A percentile compares a stretch with the other conserved stretches of the same genome.
These are phyloP conservation scores for Fusarium nematophilum DNA, from an alignment of 2,329 filamentous ascomycete species.

Conservation along the genomic window DNA sequence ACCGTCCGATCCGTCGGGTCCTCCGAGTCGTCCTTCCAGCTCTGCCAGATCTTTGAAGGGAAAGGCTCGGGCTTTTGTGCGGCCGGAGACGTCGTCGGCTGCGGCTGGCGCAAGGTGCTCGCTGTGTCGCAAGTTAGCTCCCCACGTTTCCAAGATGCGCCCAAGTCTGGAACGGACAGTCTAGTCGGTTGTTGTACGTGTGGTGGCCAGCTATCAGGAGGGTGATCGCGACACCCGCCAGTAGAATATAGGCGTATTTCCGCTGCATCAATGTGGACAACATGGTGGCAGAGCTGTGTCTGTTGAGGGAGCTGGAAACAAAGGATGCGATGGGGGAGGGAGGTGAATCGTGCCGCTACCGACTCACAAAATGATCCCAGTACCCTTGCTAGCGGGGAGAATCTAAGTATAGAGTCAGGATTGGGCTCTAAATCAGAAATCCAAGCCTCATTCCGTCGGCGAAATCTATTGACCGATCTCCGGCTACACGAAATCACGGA, in stretches of 20 bases:
- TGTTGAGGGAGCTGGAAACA: not conserved
- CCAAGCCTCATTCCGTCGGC: too few species aligned
- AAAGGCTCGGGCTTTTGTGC: constrained; percentile 12
- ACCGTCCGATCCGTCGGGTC: constrained; percentile 42
- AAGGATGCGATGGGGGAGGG: not conserved
- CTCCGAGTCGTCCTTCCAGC: constrained; percentile 46
- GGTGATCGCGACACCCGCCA: constrained; percentile 8
- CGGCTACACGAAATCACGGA: too few species aligned
- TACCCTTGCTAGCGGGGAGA: too few species aligned
- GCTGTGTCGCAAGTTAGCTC: constrained; percentile 13
- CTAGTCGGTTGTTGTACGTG: constrained; percentile 14
- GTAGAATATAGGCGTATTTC: constrained; percentile 12
- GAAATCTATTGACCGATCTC: too few species aligned
- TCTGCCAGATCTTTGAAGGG: constrained; percentile 48
- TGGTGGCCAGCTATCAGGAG: constrained; percentile 18
- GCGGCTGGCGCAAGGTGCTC: not conserved
- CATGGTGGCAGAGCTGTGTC: not conserved
- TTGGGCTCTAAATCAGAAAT: too few species aligned
- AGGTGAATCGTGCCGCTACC: too few species aligned
- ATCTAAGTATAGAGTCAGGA: too few species aligned
- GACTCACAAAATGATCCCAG: too few species aligned
- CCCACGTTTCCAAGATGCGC: not conserved
- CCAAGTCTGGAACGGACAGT: constrained; percentile 7
- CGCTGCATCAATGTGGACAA: not conserved
- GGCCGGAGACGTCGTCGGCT: not conserved